Base-by-base conservation (phyloP, 2,329 filamentous ascomycete species). In the Lasiodiplodia theobromae region DNA sequence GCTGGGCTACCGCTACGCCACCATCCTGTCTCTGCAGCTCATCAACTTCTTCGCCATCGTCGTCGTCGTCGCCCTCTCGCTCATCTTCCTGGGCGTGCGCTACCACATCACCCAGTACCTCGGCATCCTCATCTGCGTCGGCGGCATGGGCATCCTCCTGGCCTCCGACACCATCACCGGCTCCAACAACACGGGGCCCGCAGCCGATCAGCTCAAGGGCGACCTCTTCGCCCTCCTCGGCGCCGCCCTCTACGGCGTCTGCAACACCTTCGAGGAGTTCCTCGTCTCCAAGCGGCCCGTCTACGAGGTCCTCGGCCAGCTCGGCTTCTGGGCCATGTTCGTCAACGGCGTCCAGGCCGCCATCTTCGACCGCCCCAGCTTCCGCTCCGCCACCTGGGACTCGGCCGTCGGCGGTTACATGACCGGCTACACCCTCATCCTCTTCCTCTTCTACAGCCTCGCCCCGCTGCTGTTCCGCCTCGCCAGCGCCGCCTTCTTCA, bases 1-100 rank as follows among this genome's bases (percentile, higher is more conserved):
- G 63, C 86, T 97, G 62, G 96, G 95, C 5, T 99, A 98, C 83
- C 87, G 91, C 69, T 90, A 96, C 84, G 97, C 95, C 67, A 97
- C 94, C 75, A 91, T 97, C 74, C 86, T 98, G 60, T 96, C 92
- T 23, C 94, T 94, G 18, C 94, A 98, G 85, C 87, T 99, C 65
- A 93, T 99, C 82, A 97, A 97, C 86, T 98, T 98, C 83, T 98
- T 95, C 95, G 92, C 94, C 74, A 98, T 99, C 73, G 92, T 97
- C 63, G 90, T 95, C 71, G 96, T 99, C 25, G 93, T 98, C 23
- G 77, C 92, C 70, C 82, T 97, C 72, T 97, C 93, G 34, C 94
- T 97, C 82, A 72, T 90, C 71, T 85, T 97, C 74, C 88, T 99
- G 69, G 87, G 86, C 73, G 96, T 99, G 54, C 92, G 96, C 75